A percentile compares a stretch with the other conserved stretches of the same genome.
phyloP scores from a whole-genome alignment of 371 early-diverging fungal species.

The Funneliformis caledonium region DNA sequence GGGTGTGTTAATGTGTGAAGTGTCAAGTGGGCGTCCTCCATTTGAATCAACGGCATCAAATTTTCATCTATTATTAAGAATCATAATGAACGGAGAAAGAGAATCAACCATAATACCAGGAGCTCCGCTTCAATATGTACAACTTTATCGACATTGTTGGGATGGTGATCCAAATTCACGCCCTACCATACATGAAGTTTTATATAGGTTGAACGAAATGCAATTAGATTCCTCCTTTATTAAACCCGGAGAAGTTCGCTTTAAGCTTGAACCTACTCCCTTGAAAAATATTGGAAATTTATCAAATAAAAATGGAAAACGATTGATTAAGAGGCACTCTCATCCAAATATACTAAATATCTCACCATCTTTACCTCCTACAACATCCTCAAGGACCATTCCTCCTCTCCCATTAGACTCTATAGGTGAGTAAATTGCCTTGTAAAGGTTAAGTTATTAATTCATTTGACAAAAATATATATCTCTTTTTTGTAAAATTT shows the following conservation, averaged over 20 bases:
- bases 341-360: neutral
- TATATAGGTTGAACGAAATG: neutral
- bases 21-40: conserved; percentile 52
- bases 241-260: neutral
- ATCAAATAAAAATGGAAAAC: neutral
- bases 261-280: neutral
- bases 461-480: too few species aligned
- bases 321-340: neutral
- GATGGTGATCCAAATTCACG: conserved; percentile 18
- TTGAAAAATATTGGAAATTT: neutral
- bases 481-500: too few species aligned
- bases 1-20: conserved; percentile 61
- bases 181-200: neutral
- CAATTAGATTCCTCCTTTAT: neutral
- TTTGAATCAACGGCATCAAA: conserved; percentile 39
- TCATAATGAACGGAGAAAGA: conserved; percentile 20
- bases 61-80: neutral
- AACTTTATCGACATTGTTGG: conserved; percentile 34
- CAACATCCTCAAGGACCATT: neutral
- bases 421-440: neutral
- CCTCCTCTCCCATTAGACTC: neutral
- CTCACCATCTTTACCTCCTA: neutral
- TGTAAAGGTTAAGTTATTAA: too few species aligned
- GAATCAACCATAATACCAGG: conserved; percentile 15
- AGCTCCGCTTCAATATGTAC: conserved; percentile 19